phyloP scores from a whole-genome alignment of 192 early-diverging fungal species.

The Backusella australiensis region DNA sequence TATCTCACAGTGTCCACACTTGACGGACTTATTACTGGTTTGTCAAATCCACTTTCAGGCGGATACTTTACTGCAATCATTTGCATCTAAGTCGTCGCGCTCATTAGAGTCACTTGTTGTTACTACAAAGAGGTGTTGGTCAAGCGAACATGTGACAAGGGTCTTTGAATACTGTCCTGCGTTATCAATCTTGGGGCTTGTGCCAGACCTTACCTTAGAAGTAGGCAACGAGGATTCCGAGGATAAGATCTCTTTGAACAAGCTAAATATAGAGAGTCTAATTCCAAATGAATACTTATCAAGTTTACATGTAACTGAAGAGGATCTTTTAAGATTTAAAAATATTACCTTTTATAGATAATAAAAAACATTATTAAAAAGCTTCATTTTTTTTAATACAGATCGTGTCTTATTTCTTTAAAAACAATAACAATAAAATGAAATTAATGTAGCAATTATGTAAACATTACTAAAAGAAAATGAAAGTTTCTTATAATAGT shows the following conservation, averaged over 20 bases:
- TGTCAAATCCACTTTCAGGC: slow-evolving; percentile 1
- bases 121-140: not conserved
- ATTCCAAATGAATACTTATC: not conserved
- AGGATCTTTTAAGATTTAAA: not conserved
- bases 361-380: not conserved
- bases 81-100: not conserved
- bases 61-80: not conserved
- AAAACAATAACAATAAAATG: not conserved
- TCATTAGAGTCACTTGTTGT: not conserved
- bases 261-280: not conserved
- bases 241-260: not conserved
- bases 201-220: not conserved
- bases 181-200: not conserved
- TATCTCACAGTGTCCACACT: not conserved
- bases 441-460: not conserved
- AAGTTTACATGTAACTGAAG: not conserved
- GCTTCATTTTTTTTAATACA: not conserved
- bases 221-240: not conserved
- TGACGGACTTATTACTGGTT: not conserved
- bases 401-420: no score
- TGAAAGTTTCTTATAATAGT: not conserved
- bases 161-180: not conserved
- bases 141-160: not conserved
- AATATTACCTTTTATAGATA: slow-evolving; percentile 1
- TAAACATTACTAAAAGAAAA: not conserved